These are phyloP conservation scores for Serendipita vermifera DNA, from an alignment of 768 basidiomycete species.

Conservation along the genomic window DNA sequence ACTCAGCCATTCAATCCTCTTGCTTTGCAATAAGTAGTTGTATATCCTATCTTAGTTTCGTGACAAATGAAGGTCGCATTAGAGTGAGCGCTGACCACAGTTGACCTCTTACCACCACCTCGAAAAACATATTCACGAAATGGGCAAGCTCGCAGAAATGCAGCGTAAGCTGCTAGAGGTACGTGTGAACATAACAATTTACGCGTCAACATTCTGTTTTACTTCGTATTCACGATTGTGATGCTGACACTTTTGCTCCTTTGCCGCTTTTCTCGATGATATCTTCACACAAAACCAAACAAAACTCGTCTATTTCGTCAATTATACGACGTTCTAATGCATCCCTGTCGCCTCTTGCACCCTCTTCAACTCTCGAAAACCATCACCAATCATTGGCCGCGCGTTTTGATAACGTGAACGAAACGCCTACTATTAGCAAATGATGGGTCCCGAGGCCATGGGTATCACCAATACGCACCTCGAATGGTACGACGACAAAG, in stretches of 20 bases:
- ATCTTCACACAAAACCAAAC: constrained; percentile 27
- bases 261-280: neutral
- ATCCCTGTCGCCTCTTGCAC: constrained; percentile 10
- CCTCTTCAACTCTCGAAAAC: neutral
- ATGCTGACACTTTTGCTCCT: neutral
- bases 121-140: constrained; percentile 22
- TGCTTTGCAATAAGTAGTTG: neutral
- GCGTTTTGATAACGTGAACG: neutral
- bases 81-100: neutral
- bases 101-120: neutral
- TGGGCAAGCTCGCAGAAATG: constrained; percentile 95
- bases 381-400: no score
- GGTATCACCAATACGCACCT: constrained; percentile 87
- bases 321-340: constrained; percentile 3
- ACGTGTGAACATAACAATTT: constrained; percentile 16
- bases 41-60: neutral
- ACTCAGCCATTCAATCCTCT: neutral
- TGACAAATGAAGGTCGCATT: neutral
- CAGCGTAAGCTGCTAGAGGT: constrained; percentile 81
- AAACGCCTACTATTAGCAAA: constrained; percentile 54
- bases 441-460: constrained; percentile 99
- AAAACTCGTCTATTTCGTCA: neutral
- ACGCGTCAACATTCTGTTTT: neutral
- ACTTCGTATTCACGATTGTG: constrained; percentile 27
- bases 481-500: constrained; percentile 91